Evolutionary conservation across 2,329 filamentous ascomycete species (phyloP).

Genomic region (Harringtonia aguacate): DNA sequence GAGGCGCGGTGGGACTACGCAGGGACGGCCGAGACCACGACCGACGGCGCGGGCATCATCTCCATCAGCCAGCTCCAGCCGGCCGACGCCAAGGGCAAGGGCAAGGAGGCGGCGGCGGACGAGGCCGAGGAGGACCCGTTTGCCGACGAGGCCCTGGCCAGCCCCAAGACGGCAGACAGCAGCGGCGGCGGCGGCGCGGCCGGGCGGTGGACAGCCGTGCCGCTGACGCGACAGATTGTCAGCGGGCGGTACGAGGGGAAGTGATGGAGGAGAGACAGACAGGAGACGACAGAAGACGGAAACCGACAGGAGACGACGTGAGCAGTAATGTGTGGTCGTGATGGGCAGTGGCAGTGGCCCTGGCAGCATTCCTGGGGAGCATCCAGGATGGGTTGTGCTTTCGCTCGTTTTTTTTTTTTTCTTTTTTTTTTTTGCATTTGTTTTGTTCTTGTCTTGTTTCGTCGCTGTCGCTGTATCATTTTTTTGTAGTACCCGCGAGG

Average conservation of each 20-base stretch:
- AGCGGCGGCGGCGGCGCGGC: too few species aligned
- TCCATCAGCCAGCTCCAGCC: conserved; percentile 47
- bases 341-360: too few species aligned
- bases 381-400: too few species aligned
- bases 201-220: conserved; percentile 56
- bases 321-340: not conserved
- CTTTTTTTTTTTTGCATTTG: conserved; percentile 11
- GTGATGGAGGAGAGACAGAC: conserved; percentile 8
- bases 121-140: conserved; percentile 53
- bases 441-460: too few species aligned
- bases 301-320: not conserved
- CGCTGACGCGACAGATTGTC: conserved; percentile 55
- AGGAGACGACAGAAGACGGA: too few species aligned
- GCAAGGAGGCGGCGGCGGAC: conserved; percentile 40
- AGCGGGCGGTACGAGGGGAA: conserved; percentile 65
- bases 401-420: conserved; percentile 8
- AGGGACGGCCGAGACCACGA: conserved; percentile 61
- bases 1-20: conserved; percentile 46
- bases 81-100: conserved; percentile 19
- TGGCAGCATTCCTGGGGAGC: too few species aligned
- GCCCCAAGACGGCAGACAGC: conserved; percentile 14
- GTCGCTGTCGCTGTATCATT: too few species aligned
- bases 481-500: too few species aligned
- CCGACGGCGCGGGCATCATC: conserved; percentile 54
- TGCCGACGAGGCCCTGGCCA: conserved; percentile 43